Conservation (phyloP, 768 basidiomycete species). For the Daedaleopsis nitida region DNA sequence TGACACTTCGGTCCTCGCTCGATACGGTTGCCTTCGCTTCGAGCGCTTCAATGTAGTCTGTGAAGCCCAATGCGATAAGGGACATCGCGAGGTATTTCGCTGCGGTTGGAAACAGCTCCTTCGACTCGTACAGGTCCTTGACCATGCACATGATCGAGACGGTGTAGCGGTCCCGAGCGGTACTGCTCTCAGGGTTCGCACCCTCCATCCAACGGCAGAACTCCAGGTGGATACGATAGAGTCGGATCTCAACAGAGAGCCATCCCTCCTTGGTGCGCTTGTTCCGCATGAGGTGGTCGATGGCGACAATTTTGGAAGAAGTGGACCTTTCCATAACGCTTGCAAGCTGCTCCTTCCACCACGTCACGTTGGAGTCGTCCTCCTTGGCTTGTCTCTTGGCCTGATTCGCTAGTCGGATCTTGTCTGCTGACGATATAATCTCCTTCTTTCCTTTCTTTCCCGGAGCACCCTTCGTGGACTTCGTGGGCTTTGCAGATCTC, state of each 20-base stretch:
- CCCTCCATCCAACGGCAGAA: slow-evolving; percentile 56
- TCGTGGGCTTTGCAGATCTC: not conserved
- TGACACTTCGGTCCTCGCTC: slow-evolving; percentile 33
- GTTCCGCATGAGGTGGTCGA: slow-evolving; percentile 48
- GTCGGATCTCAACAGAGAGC: slow-evolving; percentile 50
- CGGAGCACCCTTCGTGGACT: not conserved
- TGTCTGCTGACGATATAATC: slow-evolving; percentile 39
- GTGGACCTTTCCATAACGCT: slow-evolving; percentile 36
- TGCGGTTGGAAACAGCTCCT: slow-evolving; percentile 38
- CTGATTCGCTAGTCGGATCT: slow-evolving; percentile 46
- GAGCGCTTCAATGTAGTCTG: slow-evolving; percentile 33
- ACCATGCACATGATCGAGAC: slow-evolving; percentile 50
- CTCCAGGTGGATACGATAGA: slow-evolving; percentile 56
- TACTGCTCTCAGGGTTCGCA: slow-evolving; percentile 34
- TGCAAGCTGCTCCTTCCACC: slow-evolving; percentile 56
- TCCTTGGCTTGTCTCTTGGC: slow-evolving; percentile 46
- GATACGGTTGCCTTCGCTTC: slow-evolving; percentile 21
- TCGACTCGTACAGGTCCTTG: slow-evolving; percentile 44
- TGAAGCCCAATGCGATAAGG: slow-evolving; percentile 51
- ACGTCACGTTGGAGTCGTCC: slow-evolving; percentile 41
- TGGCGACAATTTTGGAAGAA: slow-evolving; percentile 34
- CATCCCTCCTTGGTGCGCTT: slow-evolving; percentile 43
- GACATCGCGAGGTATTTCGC: slow-evolving; percentile 41
- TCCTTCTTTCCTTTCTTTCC: slow-evolving; percentile 32
- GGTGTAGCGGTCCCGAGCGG: slow-evolving; percentile 46